Percentiles rank a stretch among this genome's conserved stretches.
These are phyloP conservation scores for Tricholoma saponaceum DNA, from an alignment of 768 basidiomycete genomes.

Conservation along the genomic window DNA sequence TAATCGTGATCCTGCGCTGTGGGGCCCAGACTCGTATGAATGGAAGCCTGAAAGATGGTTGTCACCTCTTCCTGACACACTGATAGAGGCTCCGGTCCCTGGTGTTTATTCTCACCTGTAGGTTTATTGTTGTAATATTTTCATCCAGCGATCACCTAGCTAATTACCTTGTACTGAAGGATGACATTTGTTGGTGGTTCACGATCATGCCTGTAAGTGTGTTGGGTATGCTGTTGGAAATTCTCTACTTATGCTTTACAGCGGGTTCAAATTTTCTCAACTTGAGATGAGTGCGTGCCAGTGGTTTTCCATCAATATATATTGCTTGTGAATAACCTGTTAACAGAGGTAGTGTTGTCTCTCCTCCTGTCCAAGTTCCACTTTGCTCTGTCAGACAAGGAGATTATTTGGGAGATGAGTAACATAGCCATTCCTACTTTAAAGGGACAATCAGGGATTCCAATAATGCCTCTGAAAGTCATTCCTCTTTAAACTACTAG, in stretches of 20 bases:
- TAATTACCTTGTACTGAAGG: constrained; percentile 14
- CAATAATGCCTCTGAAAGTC: not conserved
- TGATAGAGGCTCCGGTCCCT: constrained; percentile 35
- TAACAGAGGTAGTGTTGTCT: constrained; percentile 23
- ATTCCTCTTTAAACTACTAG: not conserved
- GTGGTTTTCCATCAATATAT: not conserved
- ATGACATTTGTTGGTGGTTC: constrained; percentile 43
- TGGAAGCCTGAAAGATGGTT: constrained; percentile 54
- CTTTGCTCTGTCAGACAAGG: constrained; percentile 19
- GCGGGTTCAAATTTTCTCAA: constrained; percentile 52
- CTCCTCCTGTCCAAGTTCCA: constrained; percentile 22
- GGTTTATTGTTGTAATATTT: not conserved
- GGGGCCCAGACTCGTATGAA: constrained; percentile 43
- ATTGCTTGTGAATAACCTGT: not conserved
- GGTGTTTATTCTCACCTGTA: constrained; percentile 44
- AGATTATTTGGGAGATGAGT: constrained; percentile 28
- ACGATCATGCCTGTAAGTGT: constrained; percentile 41
- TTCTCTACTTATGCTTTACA: constrained; percentile 11
- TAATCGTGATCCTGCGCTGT: constrained; percentile 40
- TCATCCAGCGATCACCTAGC: not conserved
- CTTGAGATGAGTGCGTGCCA: constrained; percentile 42
- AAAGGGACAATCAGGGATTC: not conserved
- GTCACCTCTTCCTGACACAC: constrained; percentile 29
- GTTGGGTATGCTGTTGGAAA: not conserved
- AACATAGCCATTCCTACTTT: constrained; percentile 19